These are phyloP conservation scores for Tolypocladium tropicale DNA, from an alignment of 2,329 filamentous ascomycete species.

Conservation along the genomic window DNA sequence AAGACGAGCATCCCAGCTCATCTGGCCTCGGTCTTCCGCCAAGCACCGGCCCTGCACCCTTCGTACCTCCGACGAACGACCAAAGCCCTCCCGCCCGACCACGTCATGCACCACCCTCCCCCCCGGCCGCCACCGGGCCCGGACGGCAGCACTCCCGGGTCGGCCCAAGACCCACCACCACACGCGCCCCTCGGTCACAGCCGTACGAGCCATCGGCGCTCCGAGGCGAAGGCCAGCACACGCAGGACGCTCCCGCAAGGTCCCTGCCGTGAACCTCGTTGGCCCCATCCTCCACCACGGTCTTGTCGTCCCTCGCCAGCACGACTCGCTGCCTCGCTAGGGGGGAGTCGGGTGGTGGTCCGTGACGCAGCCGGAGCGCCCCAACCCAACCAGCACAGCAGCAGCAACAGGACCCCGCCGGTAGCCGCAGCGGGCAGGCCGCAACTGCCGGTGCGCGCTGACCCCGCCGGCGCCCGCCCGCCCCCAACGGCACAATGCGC, in stretches of 20 bases:
- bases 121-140: not conserved
- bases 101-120: not conserved
- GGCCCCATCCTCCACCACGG: not conserved
- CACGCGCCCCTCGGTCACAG: not conserved
- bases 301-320: too few relatives aligned
- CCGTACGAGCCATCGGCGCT: not conserved
- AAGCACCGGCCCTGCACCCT: not conserved
- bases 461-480: too few relatives aligned
- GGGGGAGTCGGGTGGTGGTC: not conserved
- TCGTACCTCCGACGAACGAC: not conserved
- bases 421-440: not conserved
- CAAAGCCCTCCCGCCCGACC: not conserved
- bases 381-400: not conserved
- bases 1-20: not conserved
- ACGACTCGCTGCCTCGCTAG: not conserved
- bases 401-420: not conserved
- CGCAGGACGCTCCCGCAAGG: not conserved
- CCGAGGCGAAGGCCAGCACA: not conserved
- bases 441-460: not conserved
- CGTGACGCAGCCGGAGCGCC: not conserved
- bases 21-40: not conserved
- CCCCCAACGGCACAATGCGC: not conserved
- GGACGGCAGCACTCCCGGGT: not conserved
- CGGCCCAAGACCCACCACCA: not conserved
- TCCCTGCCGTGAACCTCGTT: not conserved